phyloP scores from a whole-genome alignment of 176 grass and related monocot genomes.

The Otatea glauca region DNA sequence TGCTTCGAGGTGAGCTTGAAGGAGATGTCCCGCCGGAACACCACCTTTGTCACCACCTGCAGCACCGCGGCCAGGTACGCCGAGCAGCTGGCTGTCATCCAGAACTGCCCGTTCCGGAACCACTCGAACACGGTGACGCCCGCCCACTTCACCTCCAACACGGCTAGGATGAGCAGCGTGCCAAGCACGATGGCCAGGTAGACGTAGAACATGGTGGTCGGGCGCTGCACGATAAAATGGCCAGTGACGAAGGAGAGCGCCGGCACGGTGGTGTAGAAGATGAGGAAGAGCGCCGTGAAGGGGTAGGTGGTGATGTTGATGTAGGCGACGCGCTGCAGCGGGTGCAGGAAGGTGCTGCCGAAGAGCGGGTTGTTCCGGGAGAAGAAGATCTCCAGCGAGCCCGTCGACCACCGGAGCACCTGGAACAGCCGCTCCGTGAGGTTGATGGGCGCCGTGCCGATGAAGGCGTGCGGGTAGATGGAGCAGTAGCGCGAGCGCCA shows the following conservation, averaged over 20 bases:
- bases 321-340: constrained; percentile 89
- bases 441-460: constrained; percentile 85
- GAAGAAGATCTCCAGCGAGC: constrained; percentile 97
- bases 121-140: constrained; percentile 87
- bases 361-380: constrained; percentile 82
- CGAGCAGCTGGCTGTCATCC: constrained; percentile 88
- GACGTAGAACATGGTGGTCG: constrained; percentile 85
- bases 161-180: constrained; percentile 67
- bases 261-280: constrained; percentile 90
- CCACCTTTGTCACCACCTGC: constrained; percentile 81
- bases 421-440: constrained; percentile 71
- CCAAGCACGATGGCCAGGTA: constrained; percentile 74
- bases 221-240: constrained; percentile 88
- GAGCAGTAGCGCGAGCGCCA: constrained; percentile 75
- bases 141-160: constrained; percentile 91
- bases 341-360: constrained; percentile 69
- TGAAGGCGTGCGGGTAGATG: constrained; percentile 80
- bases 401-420: constrained; percentile 84
- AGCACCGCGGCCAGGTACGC: constrained; percentile 82
- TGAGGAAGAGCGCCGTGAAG: constrained; percentile 93
- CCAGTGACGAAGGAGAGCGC: constrained; percentile 82
- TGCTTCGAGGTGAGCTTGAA: constrained; percentile 83
- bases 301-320: constrained; percentile 93
- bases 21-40: constrained; percentile 79
- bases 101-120: constrained; percentile 95